Evolutionary conservation across 2,329 filamentous ascomycete species (phyloP), one percentile per base, ranked within the genome.

Genomic region (Tolypocladium paradoxum): DNA sequence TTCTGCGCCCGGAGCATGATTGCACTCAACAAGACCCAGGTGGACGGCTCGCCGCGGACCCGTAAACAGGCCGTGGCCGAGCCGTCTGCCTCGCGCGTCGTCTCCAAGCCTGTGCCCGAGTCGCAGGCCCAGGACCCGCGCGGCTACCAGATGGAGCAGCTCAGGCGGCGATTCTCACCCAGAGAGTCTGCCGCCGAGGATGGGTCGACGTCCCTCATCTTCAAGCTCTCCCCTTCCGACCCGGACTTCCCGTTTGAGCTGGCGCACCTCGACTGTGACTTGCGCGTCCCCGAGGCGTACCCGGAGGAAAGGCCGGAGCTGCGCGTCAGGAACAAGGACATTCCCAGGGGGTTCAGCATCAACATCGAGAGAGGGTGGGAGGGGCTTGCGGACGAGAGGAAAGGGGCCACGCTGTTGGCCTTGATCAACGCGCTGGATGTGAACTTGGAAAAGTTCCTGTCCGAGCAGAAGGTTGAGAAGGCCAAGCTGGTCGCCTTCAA

Each of bases 181-280:
- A 70, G 68, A 49, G 73, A 78, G 55, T 68, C 70, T 12, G 69
- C 62, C 16, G 61, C 72, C 3, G 63, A 67, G 7, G 68, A 77
- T 55, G 76, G 78, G 49, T 74, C 74, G 3, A 81, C 79, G 0
- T 75, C 78, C 18, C 68, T 91, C 38, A 69, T 73, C 11, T 88
- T 92, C 67, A 80, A 75, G 50, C 70, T 93, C 56, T 71, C 70
- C 14, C 88, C 88, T 6, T 90, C 88, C 6, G 88, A 93, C 64
- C 88, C 88, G 0, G 88, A 93, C 63, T 92, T 93, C 61, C 86
- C 88, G 1, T 92, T 88, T 66, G 86, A 90, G 56, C 73, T 92
- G 63, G 77, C 82, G 29, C 73, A 78, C 38, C 73, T 93, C 34
- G 76, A 87, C 40, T 91, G 87, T 64, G 74, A 81, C 45, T 70